Conservation (phyloP, 2,329 filamentous ascomycete genomes). For the Magnaporthales sp. region DNA sequence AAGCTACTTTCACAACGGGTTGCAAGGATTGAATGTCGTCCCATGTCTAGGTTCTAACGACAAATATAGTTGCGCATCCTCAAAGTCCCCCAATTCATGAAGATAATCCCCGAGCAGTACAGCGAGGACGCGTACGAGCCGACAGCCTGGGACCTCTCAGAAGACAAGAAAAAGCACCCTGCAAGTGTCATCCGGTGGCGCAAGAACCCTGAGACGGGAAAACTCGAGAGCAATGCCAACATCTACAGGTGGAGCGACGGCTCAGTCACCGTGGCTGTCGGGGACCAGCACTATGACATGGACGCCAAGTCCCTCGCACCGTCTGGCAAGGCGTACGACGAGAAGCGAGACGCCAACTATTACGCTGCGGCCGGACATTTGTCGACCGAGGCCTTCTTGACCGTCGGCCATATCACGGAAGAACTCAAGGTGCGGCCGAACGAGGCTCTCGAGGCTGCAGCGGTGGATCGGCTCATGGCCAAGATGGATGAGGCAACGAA, state of each 20-base stretch:
- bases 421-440: constrained; percentile 62
- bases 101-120: constrained; percentile 60
- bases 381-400: constrained; percentile 57
- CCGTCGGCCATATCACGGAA: constrained; percentile 68
- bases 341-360: constrained; percentile 63
- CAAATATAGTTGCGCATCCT: constrained; percentile 53
- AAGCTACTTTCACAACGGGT: constrained; percentile 18
- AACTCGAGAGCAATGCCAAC: constrained; percentile 66
- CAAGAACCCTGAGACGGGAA: constrained; percentile 53
- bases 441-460: constrained; percentile 60
- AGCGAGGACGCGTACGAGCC: constrained; percentile 57
- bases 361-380: constrained; percentile 68
- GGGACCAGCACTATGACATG: constrained; percentile 68
- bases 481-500: constrained; percentile 57
- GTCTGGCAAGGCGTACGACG: constrained; percentile 50
- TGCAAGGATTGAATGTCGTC: background rate
- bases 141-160: constrained; percentile 42
- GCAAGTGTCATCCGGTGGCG: constrained; percentile 63
- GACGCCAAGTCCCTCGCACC: constrained; percentile 62
- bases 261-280: constrained; percentile 66
- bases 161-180: constrained; percentile 44
- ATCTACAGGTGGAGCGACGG: constrained; percentile 74
- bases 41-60: background rate
- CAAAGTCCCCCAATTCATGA: constrained; percentile 65
- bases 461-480: constrained; percentile 58